A percentile compares a stretch with the other conserved stretches of the same genome.
Conservation (phyloP, 371 early-diverging fungal species). For the Rhizopus delemar region DNA sequence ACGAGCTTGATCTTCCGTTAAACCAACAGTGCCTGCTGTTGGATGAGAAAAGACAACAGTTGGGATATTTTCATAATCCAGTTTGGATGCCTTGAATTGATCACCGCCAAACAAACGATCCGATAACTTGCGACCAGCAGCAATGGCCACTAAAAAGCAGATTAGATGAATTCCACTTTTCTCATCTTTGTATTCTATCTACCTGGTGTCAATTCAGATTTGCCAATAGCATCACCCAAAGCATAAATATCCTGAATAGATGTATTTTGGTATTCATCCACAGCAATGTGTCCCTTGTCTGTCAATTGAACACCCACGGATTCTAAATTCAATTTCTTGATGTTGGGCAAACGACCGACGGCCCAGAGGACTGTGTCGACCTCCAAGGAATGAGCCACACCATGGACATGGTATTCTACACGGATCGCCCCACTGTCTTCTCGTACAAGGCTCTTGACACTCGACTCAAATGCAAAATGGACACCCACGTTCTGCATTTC, state of each 20-base stretch:
- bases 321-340: conserved; percentile 69
- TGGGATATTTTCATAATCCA: conserved; percentile 93
- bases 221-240: conserved; percentile 94
- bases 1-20: conserved; percentile 84
- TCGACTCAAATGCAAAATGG: conserved; percentile 70
- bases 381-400: conserved; percentile 39
- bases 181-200: conserved; percentile 4
- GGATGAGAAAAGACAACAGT: conserved; percentile 98
- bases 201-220: conserved; percentile 92
- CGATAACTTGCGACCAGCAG: conserved; percentile 90
- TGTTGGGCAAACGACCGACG: conserved; percentile 85
- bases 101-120: conserved; percentile 88
- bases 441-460: conserved; percentile 53
- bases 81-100: conserved; percentile 66
- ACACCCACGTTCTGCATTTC: conserved; percentile 78
- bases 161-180: not conserved
- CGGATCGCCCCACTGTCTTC: conserved; percentile 32
- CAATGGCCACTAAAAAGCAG: conserved; percentile 74
- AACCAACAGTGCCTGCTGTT: conserved; percentile 85
- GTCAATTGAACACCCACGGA: conserved; percentile 65
- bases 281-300: conserved; percentile 69
- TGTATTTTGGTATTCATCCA: conserved; percentile 90
- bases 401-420: conserved; percentile 46
- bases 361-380: conserved; percentile 83
- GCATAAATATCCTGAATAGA: conserved; percentile 72